Percentiles rank a stretch among this genome's conserved stretches.
Evolutionary conservation across 73 alveolate species (phyloP).

Genomic region (Tetrahymena malaccensis): DNA sequence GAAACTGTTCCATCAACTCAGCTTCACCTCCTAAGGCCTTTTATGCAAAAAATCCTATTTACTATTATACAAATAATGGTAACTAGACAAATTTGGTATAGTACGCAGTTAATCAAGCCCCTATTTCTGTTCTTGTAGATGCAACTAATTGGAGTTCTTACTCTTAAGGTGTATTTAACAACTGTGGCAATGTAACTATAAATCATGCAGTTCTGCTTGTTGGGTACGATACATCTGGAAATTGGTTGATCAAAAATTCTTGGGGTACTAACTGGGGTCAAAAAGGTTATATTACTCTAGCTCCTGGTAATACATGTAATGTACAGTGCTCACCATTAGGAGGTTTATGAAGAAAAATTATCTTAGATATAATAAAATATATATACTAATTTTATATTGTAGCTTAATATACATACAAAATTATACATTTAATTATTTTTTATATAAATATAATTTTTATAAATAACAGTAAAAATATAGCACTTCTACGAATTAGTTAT

Average conservation of each 20-base stretch:
- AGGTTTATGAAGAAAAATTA: too few relatives aligned
- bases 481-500: too few relatives aligned
- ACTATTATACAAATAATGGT: background rate
- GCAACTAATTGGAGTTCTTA: slow-evolving; percentile 20
- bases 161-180: slow-evolving; percentile 3
- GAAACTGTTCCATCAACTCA: background rate
- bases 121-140: slow-evolving; percentile 43
- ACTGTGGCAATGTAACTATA: slow-evolving; percentile 10
- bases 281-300: slow-evolving; percentile 42
- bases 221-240: slow-evolving; percentile 36
- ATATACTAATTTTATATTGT: too few relatives aligned
- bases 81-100: background rate
- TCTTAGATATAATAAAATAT: too few relatives aligned
- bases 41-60: background rate
- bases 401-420: too few relatives aligned
- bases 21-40: background rate
- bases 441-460: too few relatives aligned
- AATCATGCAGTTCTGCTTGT: slow-evolving; percentile 59
- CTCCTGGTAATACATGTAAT: slow-evolving; percentile 8
- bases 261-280: slow-evolving; percentile 66
- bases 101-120: background rate
- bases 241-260: slow-evolving; percentile 53
- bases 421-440: too few relatives aligned
- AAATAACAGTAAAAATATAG: too few relatives aligned
- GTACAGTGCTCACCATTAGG: background rate